A percentile compares a stretch with the other conserved stretches of the same genome.
phyloP scores from a whole-genome alignment of 1,284 basidiomycete species.

The Gastroboletus turbinatus region DNA sequence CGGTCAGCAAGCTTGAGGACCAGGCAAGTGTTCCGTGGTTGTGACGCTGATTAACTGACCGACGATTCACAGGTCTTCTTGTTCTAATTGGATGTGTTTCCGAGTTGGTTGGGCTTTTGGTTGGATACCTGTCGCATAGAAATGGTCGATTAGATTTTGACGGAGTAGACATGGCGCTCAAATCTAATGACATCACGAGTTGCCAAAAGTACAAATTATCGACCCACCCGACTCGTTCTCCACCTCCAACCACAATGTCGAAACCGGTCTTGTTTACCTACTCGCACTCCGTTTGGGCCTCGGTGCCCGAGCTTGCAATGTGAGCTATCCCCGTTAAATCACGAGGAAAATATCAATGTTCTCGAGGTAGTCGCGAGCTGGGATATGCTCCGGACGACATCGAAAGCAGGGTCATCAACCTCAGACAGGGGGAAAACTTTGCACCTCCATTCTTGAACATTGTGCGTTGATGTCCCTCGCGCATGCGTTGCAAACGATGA shows the following conservation, averaged over 20 bases:
- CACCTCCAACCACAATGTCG: slow-evolving; percentile 4
- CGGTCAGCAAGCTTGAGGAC: slow-evolving; percentile 92
- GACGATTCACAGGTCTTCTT: slow-evolving; percentile 53
- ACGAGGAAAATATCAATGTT: not conserved
- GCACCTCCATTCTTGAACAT: slow-evolving; percentile 55
- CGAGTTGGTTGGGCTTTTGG: not conserved
- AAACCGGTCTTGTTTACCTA: slow-evolving; percentile 44
- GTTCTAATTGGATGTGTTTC: slow-evolving; percentile 43
- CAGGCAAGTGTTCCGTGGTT: slow-evolving; percentile 55
- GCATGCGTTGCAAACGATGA: not conserved
- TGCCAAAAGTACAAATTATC: not conserved
- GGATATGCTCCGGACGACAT: slow-evolving; percentile 39
- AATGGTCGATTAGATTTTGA: slow-evolving; percentile 3
- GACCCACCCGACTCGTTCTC: not conserved
- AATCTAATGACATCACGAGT: slow-evolving; percentile 6
- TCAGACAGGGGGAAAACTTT: slow-evolving; percentile 62
- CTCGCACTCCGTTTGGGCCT: slow-evolving; percentile 47
- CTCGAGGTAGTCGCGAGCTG: slow-evolving; percentile 40
- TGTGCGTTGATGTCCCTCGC: slow-evolving; percentile 30
- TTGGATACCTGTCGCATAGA: slow-evolving; percentile 11
- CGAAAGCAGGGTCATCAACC: slow-evolving; percentile 41
- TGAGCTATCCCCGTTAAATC: slow-evolving; percentile 23
- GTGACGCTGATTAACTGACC: slow-evolving; percentile 5
- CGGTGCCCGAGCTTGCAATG: slow-evolving; percentile 50
- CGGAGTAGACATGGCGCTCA: not conserved